Base-by-base conservation (phyloP, 768 basidiomycete species). In the Kwoniella europaea region DNA sequence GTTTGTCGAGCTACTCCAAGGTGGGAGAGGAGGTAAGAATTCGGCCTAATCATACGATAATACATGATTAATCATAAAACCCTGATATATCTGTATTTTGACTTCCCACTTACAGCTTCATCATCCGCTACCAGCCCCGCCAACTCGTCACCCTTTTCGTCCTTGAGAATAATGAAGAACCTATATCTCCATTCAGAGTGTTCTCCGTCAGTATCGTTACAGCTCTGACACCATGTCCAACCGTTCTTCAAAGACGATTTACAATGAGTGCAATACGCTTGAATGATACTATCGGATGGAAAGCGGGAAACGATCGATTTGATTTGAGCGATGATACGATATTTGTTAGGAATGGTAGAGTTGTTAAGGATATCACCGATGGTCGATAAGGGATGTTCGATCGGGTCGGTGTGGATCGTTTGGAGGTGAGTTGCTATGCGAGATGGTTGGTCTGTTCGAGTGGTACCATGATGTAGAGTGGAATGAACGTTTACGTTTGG, bases 1-100 rank as follows among this genome's bases (percentile, higher is more conserved):
- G 46, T 71, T 69, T 15, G 68, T 63, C 15, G 63, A 61, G 6
- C 63, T 35, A 12, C 29, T 27, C 27, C 73, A 44, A 4, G 76
- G 75, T 29, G 79, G 77, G 0, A 78, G 61, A 6, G 75, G 44
- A 3, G 79, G 79, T 4, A 80, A 57, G 69, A 80, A 75, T n/a
- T 46, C 55, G 24, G 62, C 58, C 74, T 75, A 35, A 16, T 46
- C 44, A 46, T 27, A 16, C 44, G 7, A 12, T 41, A 15, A 43
- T 24, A 44, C 13, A 13, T 13, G 5, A 44, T 16, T 16, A 16
- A 27, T 27, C 22, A 29, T 22, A 41, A 42, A n/a, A n/a, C n/a
- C n/a, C n/a, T n/a, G 22, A 20, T 7, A 7, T 13, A 18, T 27
- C 29, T 29, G 10, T 62, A 41, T 3, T 3, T 27, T 27, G 27